Evolutionary conservation across 805 yeast species (phyloP).

Genomic region (Candida methanosorbosa): DNA sequence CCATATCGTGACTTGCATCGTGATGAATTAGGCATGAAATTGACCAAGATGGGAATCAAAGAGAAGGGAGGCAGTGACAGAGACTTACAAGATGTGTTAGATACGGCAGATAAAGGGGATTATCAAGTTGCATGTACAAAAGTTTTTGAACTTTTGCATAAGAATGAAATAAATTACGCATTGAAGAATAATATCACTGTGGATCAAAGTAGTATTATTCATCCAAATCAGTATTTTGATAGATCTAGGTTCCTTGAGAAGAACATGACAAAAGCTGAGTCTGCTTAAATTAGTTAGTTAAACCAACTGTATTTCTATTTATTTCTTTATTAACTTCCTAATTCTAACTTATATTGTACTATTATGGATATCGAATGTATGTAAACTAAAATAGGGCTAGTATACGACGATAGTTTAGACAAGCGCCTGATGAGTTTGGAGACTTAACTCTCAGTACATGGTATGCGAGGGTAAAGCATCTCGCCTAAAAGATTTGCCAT

Average conservation of each 20-base stretch:
- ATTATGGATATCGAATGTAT: too few relatives aligned
- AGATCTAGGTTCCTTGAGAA: conserved; percentile 54
- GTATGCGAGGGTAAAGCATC: too few relatives aligned
- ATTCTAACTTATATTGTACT: too few relatives aligned
- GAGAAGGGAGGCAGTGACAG: conserved; percentile 45
- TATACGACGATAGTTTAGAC: too few relatives aligned
- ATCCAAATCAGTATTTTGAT: conserved; percentile 85
- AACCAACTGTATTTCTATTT: too few relatives aligned
- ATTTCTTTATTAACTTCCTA: too few relatives aligned
- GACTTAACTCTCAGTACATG: too few relatives aligned
- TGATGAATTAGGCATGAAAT: conserved; percentile 50
- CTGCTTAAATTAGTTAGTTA: too few relatives aligned
- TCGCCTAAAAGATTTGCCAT: too few relatives aligned
- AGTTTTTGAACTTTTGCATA: conserved; percentile 71
- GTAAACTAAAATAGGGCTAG: too few relatives aligned
- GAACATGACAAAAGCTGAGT: conserved; percentile 9
- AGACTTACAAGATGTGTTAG: conserved; percentile 49
- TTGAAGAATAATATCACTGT: conserved; percentile 28
- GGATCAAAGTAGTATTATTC: conserved; percentile 59
- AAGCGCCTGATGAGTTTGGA: too few relatives aligned
- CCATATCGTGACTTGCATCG: conserved; percentile 73
- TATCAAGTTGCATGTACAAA: conserved; percentile 85
- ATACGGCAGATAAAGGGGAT: conserved; percentile 58
- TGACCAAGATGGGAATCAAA: conserved; percentile 56
- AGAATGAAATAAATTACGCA: conserved; percentile 28